These are phyloP conservation scores for Paramecium tetraurelia DNA, from an alignment of 73 alveolate genomes.

Conservation along the genomic window DNA sequence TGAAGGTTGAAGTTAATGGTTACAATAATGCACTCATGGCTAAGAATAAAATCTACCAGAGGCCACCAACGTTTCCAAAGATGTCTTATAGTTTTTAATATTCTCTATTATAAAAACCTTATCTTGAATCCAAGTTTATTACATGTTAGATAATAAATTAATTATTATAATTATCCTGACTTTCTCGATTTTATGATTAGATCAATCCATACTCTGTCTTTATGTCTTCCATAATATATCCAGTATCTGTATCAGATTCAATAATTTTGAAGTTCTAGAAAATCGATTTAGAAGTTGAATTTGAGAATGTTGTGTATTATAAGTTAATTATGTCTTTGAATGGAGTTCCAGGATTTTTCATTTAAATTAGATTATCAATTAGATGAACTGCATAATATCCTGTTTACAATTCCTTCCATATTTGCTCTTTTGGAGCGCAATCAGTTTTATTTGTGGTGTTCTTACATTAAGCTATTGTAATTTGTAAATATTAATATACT, in stretches of 20 bases:
- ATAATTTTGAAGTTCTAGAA: neutral
- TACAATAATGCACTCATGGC: neutral
- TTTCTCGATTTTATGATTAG: neutral
- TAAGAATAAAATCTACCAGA: neutral
- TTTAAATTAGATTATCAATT: neutral
- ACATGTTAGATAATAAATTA: neutral
- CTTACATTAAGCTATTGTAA: neutral
- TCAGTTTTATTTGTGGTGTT: neutral
- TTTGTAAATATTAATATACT: neutral
- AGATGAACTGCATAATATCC: slow-evolving; percentile 11
- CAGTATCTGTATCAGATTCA: neutral
- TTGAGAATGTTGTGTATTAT: neutral
- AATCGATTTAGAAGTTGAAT: neutral
- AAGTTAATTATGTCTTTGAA: neutral
- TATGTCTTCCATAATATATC: neutral
- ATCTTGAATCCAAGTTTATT: neutral
- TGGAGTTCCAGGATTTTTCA: neutral
- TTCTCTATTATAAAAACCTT: neutral
- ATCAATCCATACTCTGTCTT: neutral
- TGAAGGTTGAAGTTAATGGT: neutral
- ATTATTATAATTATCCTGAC: neutral
- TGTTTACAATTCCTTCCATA: neutral
- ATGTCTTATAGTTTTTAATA: slow-evolving; percentile 7
- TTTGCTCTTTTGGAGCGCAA: neutral
- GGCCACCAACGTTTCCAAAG: neutral